phyloP scores from a whole-genome alignment of 164 flowering plant genomes.

The Nelumbo lutea region DNA sequence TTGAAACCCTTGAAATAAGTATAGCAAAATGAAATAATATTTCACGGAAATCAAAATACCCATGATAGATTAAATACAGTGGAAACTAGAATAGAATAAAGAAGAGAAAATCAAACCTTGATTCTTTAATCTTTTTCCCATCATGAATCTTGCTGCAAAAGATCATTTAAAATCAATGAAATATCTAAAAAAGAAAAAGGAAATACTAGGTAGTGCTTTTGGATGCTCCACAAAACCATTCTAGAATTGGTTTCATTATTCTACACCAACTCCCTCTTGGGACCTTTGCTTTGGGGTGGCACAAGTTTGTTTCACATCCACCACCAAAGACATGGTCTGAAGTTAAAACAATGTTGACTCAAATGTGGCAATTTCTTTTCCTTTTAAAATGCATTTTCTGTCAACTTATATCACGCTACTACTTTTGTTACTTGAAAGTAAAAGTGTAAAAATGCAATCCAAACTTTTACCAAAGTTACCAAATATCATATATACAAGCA shows the following conservation, averaged over 20 bases:
- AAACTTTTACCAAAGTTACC: too few relatives aligned
- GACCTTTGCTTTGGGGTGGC: neutral
- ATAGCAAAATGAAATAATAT: constrained; percentile 2
- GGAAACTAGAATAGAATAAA: neutral
- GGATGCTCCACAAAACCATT: neutral
- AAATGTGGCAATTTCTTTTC: too few relatives aligned
- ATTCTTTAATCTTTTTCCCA: constrained; percentile 2
- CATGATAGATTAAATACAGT: neutral
- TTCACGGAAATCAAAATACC: neutral
- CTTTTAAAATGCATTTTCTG: too few relatives aligned
- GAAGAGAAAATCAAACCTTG: constrained; percentile 6
- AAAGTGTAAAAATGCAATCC: too few relatives aligned
- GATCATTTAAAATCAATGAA: neutral
- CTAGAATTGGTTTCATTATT: neutral
- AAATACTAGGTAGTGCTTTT: neutral
- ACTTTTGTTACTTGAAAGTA: too few relatives aligned
- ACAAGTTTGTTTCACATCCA: neutral
- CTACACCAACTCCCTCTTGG: neutral
- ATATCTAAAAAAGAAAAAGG: neutral
- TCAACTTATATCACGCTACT: too few relatives aligned
- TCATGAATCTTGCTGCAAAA: constrained; percentile 6
- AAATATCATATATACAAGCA: too few relatives aligned
- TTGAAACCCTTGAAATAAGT: constrained; percentile 23
- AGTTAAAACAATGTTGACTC: too few relatives aligned
- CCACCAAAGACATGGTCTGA: neutral